A percentile compares a stretch with the other conserved stretches of the same genome.
phyloP scores from a whole-genome alignment of 2,329 filamentous ascomycete species.

The Ophiostoma populinum region DNA sequence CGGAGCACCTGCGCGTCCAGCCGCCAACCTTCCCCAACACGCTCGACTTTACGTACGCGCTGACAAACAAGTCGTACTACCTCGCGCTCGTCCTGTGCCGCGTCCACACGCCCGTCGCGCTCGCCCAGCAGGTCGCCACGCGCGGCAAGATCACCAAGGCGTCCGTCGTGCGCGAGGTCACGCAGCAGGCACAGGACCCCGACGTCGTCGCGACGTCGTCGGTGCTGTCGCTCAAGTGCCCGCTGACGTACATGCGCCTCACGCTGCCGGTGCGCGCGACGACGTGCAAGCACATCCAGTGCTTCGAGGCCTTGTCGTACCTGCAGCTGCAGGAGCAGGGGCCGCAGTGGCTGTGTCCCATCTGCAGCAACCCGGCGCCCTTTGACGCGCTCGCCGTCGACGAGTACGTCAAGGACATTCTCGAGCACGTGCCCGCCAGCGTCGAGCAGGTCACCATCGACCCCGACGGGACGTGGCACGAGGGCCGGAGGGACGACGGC shows the following conservation, averaged over 20 bases:
- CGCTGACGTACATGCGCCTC: conserved; percentile 72
- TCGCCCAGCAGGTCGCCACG: conserved; percentile 49
- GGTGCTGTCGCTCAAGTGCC: conserved; percentile 82
- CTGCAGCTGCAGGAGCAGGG: conserved; percentile 90
- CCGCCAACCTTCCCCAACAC: conserved; percentile 54
- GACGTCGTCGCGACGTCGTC: conserved; percentile 82
- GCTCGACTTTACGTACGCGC: conserved; percentile 75
- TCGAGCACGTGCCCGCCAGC: conserved; percentile 51
- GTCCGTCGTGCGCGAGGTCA: conserved; percentile 52
- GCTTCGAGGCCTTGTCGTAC: conserved; percentile 86
- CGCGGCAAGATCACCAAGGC: conserved; percentile 62
- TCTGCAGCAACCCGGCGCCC: conserved; percentile 69
- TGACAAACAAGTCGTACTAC: conserved; percentile 73
- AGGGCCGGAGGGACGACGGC: conserved; percentile 14
- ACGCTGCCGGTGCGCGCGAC: conserved; percentile 62
- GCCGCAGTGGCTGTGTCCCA: conserved; percentile 89
- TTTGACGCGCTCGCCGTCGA: conserved; percentile 78
- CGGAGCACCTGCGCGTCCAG: conserved; percentile 52
- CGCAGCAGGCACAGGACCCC: conserved; percentile 62
- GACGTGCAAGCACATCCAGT: conserved; percentile 76
- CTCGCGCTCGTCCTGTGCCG: conserved; percentile 61
- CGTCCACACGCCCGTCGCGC: conserved; percentile 49
- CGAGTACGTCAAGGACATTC: conserved; percentile 79
- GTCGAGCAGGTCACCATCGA: conserved; percentile 82
- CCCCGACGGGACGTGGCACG: conserved; percentile 62